Conservation (phyloP, 495 filamentous ascomycete species). For the Aspergillus wentii region DNA sequence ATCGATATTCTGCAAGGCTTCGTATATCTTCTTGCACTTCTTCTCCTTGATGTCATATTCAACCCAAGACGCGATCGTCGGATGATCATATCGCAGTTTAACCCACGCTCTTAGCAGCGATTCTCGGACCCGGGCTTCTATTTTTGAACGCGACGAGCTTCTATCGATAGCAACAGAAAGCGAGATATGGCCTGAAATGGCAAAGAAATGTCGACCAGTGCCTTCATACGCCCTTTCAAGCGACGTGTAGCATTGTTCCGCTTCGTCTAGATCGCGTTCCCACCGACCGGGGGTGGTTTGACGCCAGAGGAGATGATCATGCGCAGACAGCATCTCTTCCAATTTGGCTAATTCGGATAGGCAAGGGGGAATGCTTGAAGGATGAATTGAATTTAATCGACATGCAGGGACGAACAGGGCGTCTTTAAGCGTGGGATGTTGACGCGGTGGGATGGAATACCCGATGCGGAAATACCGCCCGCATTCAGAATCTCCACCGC, state of each 20-base stretch:
- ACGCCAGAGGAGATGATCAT: too few relatives aligned
- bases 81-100: conserved; percentile 34
- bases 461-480: too few relatives aligned
- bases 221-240: conserved; percentile 30
- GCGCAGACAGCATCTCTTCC: too few relatives aligned
- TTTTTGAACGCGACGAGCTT: background rate
- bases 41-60: conserved; percentile 15
- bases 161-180: conserved; percentile 8
- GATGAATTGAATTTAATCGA: too few relatives aligned
- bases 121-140: conserved; percentile 10
- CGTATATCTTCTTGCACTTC: conserved; percentile 36
- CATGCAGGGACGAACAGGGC: too few relatives aligned
- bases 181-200: conserved; percentile 27
- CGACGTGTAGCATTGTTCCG: conserved; percentile 35
- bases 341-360: too few relatives aligned
- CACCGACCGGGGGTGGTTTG: conserved; percentile 17
- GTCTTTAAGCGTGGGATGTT: too few relatives aligned
- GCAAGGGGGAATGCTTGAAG: too few relatives aligned
- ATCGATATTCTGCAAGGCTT: conserved; percentile 9
- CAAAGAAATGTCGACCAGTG: conserved; percentile 34
- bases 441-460: too few relatives aligned
- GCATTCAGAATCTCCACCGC: too few relatives aligned
- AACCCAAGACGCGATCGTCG: conserved; percentile 36
- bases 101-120: conserved; percentile 37
- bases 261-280: conserved; percentile 41